phyloP scores from a whole-genome alignment of 208 protist species.

The Trypanosomatidae sp. region DNA sequence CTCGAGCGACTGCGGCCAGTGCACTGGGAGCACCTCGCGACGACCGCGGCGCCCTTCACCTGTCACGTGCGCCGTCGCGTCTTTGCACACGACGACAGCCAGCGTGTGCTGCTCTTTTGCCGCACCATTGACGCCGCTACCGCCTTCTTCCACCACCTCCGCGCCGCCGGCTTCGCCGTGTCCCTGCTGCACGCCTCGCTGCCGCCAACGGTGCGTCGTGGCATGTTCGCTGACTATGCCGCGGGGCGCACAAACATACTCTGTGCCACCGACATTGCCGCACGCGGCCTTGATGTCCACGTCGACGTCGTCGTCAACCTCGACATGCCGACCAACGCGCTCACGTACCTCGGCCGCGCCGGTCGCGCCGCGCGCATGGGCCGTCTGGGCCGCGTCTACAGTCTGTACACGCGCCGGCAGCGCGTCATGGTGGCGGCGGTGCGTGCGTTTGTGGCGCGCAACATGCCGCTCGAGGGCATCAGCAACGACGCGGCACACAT shows the following conservation, averaged over 20 bases:
- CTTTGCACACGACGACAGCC: slow-evolving; percentile 35
- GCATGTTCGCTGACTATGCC: slow-evolving; percentile 54
- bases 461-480: slow-evolving; percentile 43
- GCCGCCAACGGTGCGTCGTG: slow-evolving; percentile 33
- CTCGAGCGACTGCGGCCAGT: slow-evolving; percentile 49
- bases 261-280: slow-evolving; percentile 83
- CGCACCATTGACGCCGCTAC: slow-evolving; percentile 57
- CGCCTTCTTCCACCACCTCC: slow-evolving; percentile 63
- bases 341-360: slow-evolving; percentile 52
- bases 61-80: slow-evolving; percentile 41
- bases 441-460: slow-evolving; percentile 29
- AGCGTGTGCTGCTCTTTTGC: slow-evolving; percentile 58
- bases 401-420: slow-evolving; percentile 62
- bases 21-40: slow-evolving; percentile 59
- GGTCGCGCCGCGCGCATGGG: slow-evolving; percentile 73
- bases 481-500: slow-evolving; percentile 53
- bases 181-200: slow-evolving; percentile 60
- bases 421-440: slow-evolving; percentile 58
- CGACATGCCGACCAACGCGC: slow-evolving; percentile 66
- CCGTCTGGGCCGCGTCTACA: slow-evolving; percentile 47
- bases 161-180: slow-evolving; percentile 31
- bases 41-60: slow-evolving; percentile 61
- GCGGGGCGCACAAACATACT: slow-evolving; percentile 79
- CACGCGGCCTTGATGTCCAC: slow-evolving; percentile 69
- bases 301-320: slow-evolving; percentile 85